A percentile compares a stretch with the other conserved stretches of the same genome.
phyloP scores from a whole-genome alignment of 1,284 basidiomycete genomes.

The Cutaneotrichosporon mucoides region DNA sequence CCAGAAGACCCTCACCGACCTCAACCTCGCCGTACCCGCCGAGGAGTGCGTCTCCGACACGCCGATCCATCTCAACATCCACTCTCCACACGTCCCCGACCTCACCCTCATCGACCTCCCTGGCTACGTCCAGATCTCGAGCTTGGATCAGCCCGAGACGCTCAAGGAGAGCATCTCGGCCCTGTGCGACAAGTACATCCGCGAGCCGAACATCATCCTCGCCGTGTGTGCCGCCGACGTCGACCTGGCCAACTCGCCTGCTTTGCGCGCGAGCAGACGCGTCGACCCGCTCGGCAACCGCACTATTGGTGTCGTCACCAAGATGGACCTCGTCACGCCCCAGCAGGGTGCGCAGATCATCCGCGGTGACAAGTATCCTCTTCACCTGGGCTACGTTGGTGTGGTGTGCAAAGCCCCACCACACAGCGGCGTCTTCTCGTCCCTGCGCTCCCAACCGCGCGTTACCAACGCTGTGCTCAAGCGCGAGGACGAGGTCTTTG shows the following conservation, averaged over 20 bases:
- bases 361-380: conserved; percentile 88
- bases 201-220: conserved; percentile 95
- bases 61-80: conserved; percentile 93
- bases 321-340: conserved; percentile 94
- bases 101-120: conserved; percentile 95
- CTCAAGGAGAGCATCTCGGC: conserved; percentile 87
- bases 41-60: conserved; percentile 87
- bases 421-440: conserved; percentile 46
- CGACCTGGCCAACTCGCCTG: conserved; percentile 96
- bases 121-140: conserved; percentile 93
- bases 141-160: conserved; percentile 91
- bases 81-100: conserved; percentile 93
- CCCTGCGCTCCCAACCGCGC: conserved; percentile 37
- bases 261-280: conserved; percentile 83
- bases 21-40: conserved; percentile 88
- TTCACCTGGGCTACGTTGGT: conserved; percentile 94
- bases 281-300: conserved; percentile 92
- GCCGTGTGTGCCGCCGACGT: conserved; percentile 98
- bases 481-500: conserved; percentile 79
- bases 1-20: conserved; percentile 86
- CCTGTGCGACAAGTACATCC: conserved; percentile 94
- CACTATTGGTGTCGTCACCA: conserved; percentile 96
- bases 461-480: conserved; percentile 58
- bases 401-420: conserved; percentile 79
- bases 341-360: conserved; percentile 78